Base-by-base conservation (phyloP, 352 stramenopile species). In the Globisporangium irregulare region DNA sequence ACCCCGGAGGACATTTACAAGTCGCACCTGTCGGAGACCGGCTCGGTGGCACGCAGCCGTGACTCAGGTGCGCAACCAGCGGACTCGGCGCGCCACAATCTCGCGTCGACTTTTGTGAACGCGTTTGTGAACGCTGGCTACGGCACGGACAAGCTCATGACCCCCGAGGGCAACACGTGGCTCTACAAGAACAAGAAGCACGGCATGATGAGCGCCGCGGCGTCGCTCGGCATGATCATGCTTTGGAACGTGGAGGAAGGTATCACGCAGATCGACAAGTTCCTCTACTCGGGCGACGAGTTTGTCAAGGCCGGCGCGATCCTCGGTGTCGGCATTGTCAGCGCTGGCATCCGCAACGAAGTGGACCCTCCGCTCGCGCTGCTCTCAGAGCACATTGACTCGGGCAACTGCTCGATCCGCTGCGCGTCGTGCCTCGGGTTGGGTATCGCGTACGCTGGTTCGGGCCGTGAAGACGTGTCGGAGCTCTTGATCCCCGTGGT, bases 161-260 rank as follows among this genome's bases (percentile, higher is more conserved):
- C 90, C 0, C 91, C 91, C 0, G 93, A 99, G 43, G 90, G 84
- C 62, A 99, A 97, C 74, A 96, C 96, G 59, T 99, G 98, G 98
- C 75, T 99, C 32, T 99, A 99, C 86, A 99, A 99, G 81, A 99
- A 99, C 89, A 99, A 99, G 79, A 98, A 99, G 79, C 97, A 99
- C 71, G 98, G 97, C 61, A 99, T 99, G 97, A 97, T 99, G 83
- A 98, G 93, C 63, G 98, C 98, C 0, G 96, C 98, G 1, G 98
- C 98, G 15, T 99, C 97, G 46, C 82, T 99, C 34, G 98, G 98
- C 61, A 93, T 98, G 69, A 98, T 99, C 61, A 94, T 99, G 76
- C 82, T 99, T 3, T 99, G 98, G 98, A 99, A 99, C 79, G 96
- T 99, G 4, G 98, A 99, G 78, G 98, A 99, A 82, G 97, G 98